phyloP scores from a whole-genome alignment of 768 basidiomycete species.

The Porpolomopsis calyptriformis region DNA sequence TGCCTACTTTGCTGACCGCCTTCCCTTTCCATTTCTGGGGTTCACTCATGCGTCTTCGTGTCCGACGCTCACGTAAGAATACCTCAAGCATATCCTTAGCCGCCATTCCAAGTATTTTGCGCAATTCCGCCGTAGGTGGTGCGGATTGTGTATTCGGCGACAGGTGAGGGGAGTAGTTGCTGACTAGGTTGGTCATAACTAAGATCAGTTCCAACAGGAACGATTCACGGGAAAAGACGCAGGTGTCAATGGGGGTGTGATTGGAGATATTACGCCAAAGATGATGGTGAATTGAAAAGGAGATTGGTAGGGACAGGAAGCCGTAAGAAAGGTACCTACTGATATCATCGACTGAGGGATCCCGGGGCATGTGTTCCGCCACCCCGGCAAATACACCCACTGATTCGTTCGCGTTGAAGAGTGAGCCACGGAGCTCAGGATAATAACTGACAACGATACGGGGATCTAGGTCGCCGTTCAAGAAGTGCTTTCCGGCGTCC shows the following conservation, averaged over 20 bases:
- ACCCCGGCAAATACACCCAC: slow-evolving; percentile 71
- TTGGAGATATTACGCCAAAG: too few species aligned
- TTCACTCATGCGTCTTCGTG: slow-evolving; percentile 30
- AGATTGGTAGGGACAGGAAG: slow-evolving; percentile 15
- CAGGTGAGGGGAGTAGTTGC: slow-evolving; percentile 85
- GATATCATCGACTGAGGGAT: slow-evolving; percentile 68
- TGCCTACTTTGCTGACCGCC: slow-evolving; percentile 10
- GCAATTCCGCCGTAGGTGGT: slow-evolving; percentile 59
- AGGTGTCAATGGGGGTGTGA: slow-evolving; percentile 17
- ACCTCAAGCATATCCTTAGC: slow-evolving; percentile 68
- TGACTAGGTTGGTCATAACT: slow-evolving; percentile 85
- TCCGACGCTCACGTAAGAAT: slow-evolving; percentile 55
- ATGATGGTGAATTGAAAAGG: too few species aligned
- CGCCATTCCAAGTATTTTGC: slow-evolving; percentile 47
- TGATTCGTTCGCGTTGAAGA: slow-evolving; percentile 45
- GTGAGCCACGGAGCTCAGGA: slow-evolving; percentile 57
- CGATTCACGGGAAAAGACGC: slow-evolving; percentile 18
- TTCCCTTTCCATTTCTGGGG: slow-evolving; percentile 13
- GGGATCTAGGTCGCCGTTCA: slow-evolving; percentile 75
- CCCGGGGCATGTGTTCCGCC: slow-evolving; percentile 55
- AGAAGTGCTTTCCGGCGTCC: slow-evolving; percentile 69
- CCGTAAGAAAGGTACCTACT: slow-evolving; percentile 49
- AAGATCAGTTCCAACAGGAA: slow-evolving; percentile 57
- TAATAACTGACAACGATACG: slow-evolving; percentile 74
- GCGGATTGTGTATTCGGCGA: slow-evolving; percentile 56